Conservation (phyloP, 2,329 filamentous ascomycete species). For the Fusarium drepaniforme region DNA sequence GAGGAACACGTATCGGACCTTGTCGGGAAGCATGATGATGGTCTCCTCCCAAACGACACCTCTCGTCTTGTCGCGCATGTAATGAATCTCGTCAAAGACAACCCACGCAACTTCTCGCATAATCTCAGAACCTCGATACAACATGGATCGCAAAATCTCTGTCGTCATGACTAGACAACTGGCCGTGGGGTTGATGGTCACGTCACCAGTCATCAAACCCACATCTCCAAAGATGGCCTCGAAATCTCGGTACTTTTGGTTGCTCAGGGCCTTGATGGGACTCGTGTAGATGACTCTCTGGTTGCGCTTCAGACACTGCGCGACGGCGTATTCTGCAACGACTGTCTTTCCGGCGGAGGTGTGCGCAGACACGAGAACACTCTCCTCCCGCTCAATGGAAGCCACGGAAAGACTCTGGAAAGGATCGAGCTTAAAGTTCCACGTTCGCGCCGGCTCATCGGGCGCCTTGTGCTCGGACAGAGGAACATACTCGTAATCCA, state of each 20-base stretch:
- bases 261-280: slow-evolving; percentile 98
- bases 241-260: slow-evolving; percentile 99
- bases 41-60: slow-evolving; percentile 99
- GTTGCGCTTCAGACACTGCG: slow-evolving; percentile 96
- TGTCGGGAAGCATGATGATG: slow-evolving; percentile 96
- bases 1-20: slow-evolving; percentile 98
- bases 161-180: slow-evolving; percentile 99
- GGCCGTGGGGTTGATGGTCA: slow-evolving; percentile 98
- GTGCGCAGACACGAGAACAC: slow-evolving; percentile 95
- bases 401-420: slow-evolving; percentile 96
- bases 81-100: slow-evolving; percentile 98
- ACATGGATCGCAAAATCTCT: slow-evolving; percentile 98
- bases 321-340: slow-evolving; percentile 97
- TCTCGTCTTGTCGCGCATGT: slow-evolving; percentile 93
- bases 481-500: slow-evolving; percentile 95
- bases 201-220: slow-evolving; percentile 98
- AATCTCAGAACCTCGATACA: slow-evolving; percentile 98
- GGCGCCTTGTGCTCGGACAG: slow-evolving; percentile 95
- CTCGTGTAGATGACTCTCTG: slow-evolving; percentile 99
- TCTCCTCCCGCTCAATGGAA: slow-evolving; percentile 96
- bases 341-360: slow-evolving; percentile 99
- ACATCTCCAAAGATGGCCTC: slow-evolving; percentile 96
- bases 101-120: slow-evolving; percentile 99
- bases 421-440: slow-evolving; percentile 92
- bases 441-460: slow-evolving; percentile 84